Evolutionary conservation across 139 green algal genomes (phyloP).

Genomic region (Pycnococcus provasolii): DNA sequence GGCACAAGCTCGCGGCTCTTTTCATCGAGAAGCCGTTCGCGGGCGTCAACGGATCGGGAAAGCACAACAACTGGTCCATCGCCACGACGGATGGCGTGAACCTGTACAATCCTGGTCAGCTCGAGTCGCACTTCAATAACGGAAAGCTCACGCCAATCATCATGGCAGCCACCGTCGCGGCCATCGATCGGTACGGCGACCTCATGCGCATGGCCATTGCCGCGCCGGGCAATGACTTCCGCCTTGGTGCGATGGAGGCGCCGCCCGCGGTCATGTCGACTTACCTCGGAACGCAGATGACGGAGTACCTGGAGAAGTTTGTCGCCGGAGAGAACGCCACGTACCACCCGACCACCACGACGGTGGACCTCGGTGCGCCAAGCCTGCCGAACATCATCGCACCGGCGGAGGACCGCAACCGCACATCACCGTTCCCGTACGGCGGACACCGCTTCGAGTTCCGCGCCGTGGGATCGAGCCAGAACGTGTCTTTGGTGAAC

Average conservation of each 20-base stretch:
- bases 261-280: constrained; percentile 29
- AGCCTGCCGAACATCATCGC: constrained; percentile 2
- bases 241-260: constrained; percentile 30
- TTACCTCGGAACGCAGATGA: constrained; percentile 22
- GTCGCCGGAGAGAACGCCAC: constrained; percentile 2
- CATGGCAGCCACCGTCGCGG: constrained; percentile 23
- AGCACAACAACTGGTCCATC: constrained; percentile 36
- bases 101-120: constrained; percentile 25
- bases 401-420: constrained; percentile 29
- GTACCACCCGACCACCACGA: constrained; percentile 17
- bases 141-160: constrained; percentile 18
- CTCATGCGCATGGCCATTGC: constrained; percentile 28
- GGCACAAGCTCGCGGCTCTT: constrained; percentile 25
- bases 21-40: constrained; percentile 32
- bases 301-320: constrained; percentile 11
- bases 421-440: constrained; percentile 30
- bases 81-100: constrained; percentile 20
- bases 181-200: constrained; percentile 27
- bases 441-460: constrained; percentile 31
- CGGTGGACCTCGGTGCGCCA: constrained; percentile 12
- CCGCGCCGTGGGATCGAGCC: constrained; percentile 26
- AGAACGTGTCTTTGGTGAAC: constrained; percentile 33
- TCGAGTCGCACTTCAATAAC: background rate
- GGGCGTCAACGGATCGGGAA: constrained; percentile 31
- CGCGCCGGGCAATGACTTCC: constrained; percentile 31